These are phyloP conservation scores for Aureobasidium sp. DNA, from an alignment of 2,329 filamentous ascomycete genomes.

Conservation along the genomic window DNA sequence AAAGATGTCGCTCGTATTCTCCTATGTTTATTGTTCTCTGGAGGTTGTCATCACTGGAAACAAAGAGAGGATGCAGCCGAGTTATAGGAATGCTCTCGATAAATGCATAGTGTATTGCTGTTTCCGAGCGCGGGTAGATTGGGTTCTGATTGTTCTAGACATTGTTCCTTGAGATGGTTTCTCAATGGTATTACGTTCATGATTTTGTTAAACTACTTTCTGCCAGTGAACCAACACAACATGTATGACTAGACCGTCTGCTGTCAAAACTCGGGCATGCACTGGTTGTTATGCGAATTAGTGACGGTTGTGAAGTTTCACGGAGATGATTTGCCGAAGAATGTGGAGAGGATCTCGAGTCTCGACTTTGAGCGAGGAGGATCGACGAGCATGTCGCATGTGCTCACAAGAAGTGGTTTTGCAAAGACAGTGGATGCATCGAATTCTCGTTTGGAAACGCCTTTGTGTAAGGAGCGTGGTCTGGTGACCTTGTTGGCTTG, in stretches of 20 bases:
- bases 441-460: background rate
- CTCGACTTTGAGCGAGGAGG: background rate
- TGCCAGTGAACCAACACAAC: background rate
- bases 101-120: background rate
- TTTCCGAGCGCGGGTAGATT: background rate
- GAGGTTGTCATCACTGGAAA: background rate
- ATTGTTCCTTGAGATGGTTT: background rate
- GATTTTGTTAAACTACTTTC: background rate
- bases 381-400: background rate
- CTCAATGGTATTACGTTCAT: background rate
- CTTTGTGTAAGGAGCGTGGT: background rate
- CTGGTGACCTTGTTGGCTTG: background rate
- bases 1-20: background rate
- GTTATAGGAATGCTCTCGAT: background rate
- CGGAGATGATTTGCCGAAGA: background rate
- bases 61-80: background rate
- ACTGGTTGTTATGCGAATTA: slow-evolving; percentile 1
- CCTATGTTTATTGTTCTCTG: background rate
- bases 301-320: background rate
- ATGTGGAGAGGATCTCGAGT: background rate
- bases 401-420: background rate
- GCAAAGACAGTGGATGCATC: background rate
- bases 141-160: background rate
- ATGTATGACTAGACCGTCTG: background rate
- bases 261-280: background rate